Percentiles rank a stretch among this genome's conserved stretches.
Conservation (phyloP, 768 basidiomycete species). For the Strobilomyces confusus region DNA sequence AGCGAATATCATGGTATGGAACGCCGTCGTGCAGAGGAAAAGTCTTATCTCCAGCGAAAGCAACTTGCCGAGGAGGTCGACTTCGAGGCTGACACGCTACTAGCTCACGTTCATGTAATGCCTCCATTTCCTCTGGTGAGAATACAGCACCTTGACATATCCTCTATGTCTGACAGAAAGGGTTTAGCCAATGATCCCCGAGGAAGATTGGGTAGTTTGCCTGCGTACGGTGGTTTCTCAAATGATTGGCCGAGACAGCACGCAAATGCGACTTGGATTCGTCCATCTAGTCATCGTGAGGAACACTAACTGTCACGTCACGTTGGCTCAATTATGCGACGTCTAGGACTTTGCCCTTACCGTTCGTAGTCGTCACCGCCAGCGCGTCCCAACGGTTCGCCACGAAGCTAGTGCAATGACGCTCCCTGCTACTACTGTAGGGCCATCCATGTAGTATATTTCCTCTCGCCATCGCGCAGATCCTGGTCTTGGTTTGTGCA, state of each 20-base stretch:
- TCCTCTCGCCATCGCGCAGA: background rate
- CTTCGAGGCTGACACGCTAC: conserved; percentile 2
- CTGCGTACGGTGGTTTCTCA: conserved; percentile 20
- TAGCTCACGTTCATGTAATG: background rate
- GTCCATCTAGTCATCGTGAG: conserved; percentile 22
- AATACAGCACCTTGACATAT: background rate
- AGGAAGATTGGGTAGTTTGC: conserved; percentile 19
- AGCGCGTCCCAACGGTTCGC: background rate
- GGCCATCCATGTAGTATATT: background rate
- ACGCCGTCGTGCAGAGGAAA: background rate
- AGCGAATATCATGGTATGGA: conserved; percentile 11
- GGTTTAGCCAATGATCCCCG: conserved; percentile 7
- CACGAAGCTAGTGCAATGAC: background rate
- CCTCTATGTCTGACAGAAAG: conserved; percentile 5
- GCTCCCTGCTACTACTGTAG: background rate
- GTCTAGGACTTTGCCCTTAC: conserved; percentile 23
- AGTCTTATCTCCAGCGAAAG: conserved; percentile 11
- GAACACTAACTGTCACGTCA: background rate
- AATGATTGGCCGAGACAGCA: conserved; percentile 14
- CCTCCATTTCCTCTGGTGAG: conserved; percentile 16
- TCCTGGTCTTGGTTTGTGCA: conserved; percentile 7
- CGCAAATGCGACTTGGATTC: conserved; percentile 10
- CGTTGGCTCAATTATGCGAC: conserved; percentile 3
- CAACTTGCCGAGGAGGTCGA: conserved; percentile 11
- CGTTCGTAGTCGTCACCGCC: conserved; percentile 12